These are phyloP conservation scores for Carex scoparia DNA, from an alignment of 176 grass and related monocot species.

Conservation along the genomic window DNA sequence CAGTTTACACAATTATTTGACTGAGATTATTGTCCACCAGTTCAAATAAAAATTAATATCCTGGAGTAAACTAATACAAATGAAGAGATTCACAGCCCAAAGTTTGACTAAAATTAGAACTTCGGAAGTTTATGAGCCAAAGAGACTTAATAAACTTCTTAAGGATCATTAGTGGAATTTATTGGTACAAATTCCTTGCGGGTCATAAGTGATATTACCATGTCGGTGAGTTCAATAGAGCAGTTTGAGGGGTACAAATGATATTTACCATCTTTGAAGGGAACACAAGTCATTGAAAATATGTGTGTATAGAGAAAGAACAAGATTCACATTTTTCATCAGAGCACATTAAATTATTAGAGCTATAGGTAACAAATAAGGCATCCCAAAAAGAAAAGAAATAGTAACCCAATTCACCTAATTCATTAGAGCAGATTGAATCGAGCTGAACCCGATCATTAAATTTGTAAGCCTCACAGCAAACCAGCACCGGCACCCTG, in stretches of 20 bases:
- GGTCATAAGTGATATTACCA: not conserved
- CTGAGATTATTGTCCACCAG: not conserved
- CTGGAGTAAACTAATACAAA: not conserved
- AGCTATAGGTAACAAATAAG: not conserved
- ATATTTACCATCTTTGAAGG: not conserved
- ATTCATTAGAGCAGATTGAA: slow-evolving; percentile 80
- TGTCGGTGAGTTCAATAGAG: not conserved
- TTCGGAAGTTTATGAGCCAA: not conserved
- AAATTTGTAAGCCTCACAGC: slow-evolving; percentile 84
- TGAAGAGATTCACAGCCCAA: not conserved
- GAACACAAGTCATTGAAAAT: not conserved
- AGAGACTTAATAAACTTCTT: not conserved
- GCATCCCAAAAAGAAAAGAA: not conserved
- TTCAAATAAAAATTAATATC: not conserved
- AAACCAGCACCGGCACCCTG: slow-evolving; percentile 63
- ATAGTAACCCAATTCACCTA: slow-evolving; percentile 36
- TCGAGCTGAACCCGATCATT: slow-evolving; percentile 83
- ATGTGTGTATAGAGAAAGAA: not conserved
- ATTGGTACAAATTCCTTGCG: not conserved
- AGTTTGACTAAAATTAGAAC: not conserved
- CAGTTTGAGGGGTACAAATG: not conserved
- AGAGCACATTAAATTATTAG: not conserved
- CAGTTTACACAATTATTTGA: not conserved
- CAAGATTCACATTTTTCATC: not conserved
- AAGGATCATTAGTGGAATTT: not conserved